These are phyloP conservation scores for Suhomyces wounanorum DNA, from an alignment of 1,139 yeast genomes.

Conservation along the genomic window DNA sequence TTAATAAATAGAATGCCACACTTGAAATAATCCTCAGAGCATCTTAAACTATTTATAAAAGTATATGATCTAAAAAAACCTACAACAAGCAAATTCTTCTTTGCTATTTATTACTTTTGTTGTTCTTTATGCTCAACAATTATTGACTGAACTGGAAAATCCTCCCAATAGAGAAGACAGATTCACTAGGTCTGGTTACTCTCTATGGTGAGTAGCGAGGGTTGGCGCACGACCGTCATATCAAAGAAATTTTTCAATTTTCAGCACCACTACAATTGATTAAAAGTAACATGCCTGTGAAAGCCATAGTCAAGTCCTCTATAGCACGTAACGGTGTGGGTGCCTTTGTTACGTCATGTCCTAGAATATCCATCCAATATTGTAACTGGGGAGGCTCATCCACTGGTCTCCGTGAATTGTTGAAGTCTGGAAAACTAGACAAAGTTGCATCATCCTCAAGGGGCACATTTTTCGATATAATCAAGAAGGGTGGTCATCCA, in stretches of 20 bases:
- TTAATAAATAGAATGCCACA: too few species aligned
- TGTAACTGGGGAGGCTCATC: constrained; percentile 98
- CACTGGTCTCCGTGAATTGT: constrained; percentile 71
- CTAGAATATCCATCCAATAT: constrained; percentile 68
- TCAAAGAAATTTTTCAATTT: constrained; percentile 13
- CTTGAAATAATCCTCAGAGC: too few species aligned
- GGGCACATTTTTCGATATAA: constrained; percentile 69
- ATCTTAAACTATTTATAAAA: too few species aligned
- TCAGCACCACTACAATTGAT: constrained; percentile 1
- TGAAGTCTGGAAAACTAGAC: constrained; percentile 56
- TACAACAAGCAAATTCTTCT: too few species aligned
- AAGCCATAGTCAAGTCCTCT: constrained; percentile 55
- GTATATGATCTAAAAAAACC: too few species aligned
- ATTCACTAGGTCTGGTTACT: too few species aligned
- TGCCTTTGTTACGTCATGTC: constrained; percentile 74
- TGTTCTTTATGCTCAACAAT: too few species aligned
- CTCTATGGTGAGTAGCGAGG: too few species aligned
- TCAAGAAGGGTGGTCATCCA: constrained; percentile 82
- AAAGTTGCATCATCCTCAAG: constrained; percentile 61
- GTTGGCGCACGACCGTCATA: constrained; percentile 10
- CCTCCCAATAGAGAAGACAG: too few species aligned
- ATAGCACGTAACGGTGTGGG: constrained; percentile 80
- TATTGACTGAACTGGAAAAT: too few species aligned
- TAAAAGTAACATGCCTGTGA: constrained; percentile 41
- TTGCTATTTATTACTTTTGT: too few species aligned